Conservation (phyloP, 441 rosid species). For the Mallotus japonicus region DNA sequence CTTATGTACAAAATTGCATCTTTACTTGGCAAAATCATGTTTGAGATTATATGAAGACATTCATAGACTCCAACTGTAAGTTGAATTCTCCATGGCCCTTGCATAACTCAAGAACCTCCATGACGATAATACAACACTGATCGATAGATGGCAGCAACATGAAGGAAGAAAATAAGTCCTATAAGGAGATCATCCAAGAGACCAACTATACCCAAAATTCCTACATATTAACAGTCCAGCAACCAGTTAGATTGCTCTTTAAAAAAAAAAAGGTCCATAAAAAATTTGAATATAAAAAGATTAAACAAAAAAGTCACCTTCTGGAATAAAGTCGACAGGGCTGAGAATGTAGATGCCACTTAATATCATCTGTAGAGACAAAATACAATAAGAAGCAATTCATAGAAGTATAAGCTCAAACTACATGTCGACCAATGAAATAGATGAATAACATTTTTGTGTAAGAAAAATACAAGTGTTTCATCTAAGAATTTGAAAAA, state of each 20-base stretch:
- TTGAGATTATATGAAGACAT: too few species aligned
- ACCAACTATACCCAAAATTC: conserved; percentile 66
- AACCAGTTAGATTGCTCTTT: neutral
- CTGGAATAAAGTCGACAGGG: conserved; percentile 82
- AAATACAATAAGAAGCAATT: conserved; percentile 13
- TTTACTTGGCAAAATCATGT: neutral
- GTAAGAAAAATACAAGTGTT: too few species aligned
- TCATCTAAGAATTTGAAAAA: too few species aligned
- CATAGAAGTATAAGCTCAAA: neutral
- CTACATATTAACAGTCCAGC: conserved; percentile 33
- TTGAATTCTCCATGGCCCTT: neutral
- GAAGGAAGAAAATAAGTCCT: conserved; percentile 62
- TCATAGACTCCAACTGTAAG: too few species aligned
- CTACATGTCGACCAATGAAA: neutral
- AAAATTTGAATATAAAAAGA: neutral
- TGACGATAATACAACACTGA: conserved; percentile 75
- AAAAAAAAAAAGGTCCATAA: neutral
- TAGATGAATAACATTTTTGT: neutral
- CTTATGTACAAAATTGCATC: neutral
- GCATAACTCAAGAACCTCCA: conserved; percentile 50
- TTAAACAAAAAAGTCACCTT: conserved; percentile 44
- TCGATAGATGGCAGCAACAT: conserved; percentile 79
- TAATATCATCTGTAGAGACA: conserved; percentile 54
- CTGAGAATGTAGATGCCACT: conserved; percentile 65
- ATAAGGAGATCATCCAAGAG: conserved; percentile 72